Evolutionary conservation across 2,329 filamentous ascomycete species (phyloP).

Genomic region (Exophiala phaeomuriformis): DNA sequence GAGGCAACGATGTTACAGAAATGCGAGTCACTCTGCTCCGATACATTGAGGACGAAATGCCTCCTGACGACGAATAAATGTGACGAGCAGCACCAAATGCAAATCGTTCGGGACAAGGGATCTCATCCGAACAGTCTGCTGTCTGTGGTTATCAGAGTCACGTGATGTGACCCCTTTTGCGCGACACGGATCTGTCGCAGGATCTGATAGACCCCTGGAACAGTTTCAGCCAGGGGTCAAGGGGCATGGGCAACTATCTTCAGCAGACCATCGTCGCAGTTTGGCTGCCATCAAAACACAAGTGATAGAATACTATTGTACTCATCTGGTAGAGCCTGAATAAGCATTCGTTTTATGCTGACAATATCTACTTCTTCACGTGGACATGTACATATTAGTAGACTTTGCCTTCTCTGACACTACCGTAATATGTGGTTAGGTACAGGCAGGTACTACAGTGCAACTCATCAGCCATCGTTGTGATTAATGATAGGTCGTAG

Average conservation of each 20-base stretch:
- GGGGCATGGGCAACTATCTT: neutral
- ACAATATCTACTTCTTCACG: too few relatives aligned
- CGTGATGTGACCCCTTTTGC: neutral
- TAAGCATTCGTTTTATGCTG: too few relatives aligned
- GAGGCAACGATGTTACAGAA: constrained; percentile 92
- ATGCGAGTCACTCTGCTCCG: constrained; percentile 88
- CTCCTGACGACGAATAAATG: constrained; percentile 81
- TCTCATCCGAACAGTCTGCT: neutral
- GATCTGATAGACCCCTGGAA: constrained; percentile 11
- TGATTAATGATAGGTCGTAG: too few relatives aligned
- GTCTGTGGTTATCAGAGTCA: neutral
- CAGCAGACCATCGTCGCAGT: too few relatives aligned
- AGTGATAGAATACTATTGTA: too few relatives aligned
- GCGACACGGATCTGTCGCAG: neutral
- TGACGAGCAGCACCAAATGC: neutral
- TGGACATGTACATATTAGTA: too few relatives aligned
- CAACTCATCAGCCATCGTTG: too few relatives aligned
- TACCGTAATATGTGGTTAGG: too few relatives aligned
- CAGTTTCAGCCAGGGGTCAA: constrained; percentile 14
- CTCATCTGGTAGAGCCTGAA: too few relatives aligned
- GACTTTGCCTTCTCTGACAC: too few relatives aligned
- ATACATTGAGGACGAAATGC: constrained; percentile 96
- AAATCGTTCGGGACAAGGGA: neutral
- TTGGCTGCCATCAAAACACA: too few relatives aligned
- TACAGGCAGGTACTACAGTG: too few relatives aligned